These are phyloP conservation scores for Anastatica hierochuntica DNA, from an alignment of 345 rosid genomes.

Conservation along the genomic window DNA sequence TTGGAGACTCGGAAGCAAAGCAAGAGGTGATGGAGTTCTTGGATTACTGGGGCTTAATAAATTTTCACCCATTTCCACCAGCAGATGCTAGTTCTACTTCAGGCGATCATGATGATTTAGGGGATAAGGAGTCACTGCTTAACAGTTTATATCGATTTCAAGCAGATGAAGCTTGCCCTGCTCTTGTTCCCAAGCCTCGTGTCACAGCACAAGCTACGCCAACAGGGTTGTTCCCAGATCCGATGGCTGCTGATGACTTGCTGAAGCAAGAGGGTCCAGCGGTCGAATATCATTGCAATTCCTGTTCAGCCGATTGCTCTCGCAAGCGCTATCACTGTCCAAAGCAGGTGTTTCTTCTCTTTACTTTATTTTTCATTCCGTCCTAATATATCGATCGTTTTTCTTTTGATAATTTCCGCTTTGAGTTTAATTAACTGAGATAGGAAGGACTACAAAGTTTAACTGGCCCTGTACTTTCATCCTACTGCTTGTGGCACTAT, in stretches of 20 bases:
- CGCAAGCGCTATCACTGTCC: conserved; percentile 99
- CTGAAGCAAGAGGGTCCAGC: conserved; percentile 69
- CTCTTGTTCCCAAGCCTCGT: conserved; percentile 38
- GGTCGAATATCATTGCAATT: conserved; percentile 97
- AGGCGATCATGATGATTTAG: conserved; percentile 29
- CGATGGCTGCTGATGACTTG: conserved; percentile 66
- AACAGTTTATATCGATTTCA: conserved; percentile 76
- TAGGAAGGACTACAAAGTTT: too few species aligned
- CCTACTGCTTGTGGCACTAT: background rate
- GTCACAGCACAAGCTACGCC: conserved; percentile 39
- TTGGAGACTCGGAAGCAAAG: conserved; percentile 69
- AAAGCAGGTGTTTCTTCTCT: conserved; percentile 67
- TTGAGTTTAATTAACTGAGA: conserved; percentile 1
- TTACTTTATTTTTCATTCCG: too few species aligned
- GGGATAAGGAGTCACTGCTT: conserved; percentile 39
- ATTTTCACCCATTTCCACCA: conserved; percentile 80
- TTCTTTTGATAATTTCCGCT: too few species aligned
- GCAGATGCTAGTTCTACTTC: conserved; percentile 30
- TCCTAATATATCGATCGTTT: too few species aligned
- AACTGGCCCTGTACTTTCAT: too few species aligned
- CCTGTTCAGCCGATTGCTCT: conserved; percentile 97
- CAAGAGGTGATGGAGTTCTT: conserved; percentile 89
- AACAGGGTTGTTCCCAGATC: conserved; percentile 65
- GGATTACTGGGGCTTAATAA: conserved; percentile 98
- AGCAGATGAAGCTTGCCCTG: conserved; percentile 39